A percentile compares a stretch with the other conserved stretches of the same genome.
phyloP scores from a whole-genome alignment of 805 yeast genomes.

The Dipodascopsis uninucleata region DNA sequence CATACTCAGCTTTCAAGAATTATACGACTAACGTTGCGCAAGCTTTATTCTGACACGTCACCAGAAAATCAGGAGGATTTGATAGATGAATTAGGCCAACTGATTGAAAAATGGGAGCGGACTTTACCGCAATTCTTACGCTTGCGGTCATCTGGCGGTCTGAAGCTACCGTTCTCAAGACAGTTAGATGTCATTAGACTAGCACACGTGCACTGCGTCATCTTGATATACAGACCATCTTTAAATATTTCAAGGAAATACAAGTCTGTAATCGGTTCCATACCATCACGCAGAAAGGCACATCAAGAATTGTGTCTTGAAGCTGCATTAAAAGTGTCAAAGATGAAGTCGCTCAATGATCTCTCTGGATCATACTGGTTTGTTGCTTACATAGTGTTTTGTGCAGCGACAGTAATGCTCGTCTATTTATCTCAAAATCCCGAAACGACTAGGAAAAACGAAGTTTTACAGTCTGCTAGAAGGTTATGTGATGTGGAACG shows the following conservation, averaged over 20 bases:
- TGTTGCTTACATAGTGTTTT: neutral
- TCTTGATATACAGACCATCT: neutral
- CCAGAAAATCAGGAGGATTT: neutral
- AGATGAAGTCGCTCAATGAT: too few relatives aligned
- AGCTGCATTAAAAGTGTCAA: neutral
- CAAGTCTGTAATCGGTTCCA: neutral
- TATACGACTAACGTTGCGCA: neutral
- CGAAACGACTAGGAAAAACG: neutral
- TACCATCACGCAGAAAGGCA: neutral
- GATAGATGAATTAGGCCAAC: neutral
- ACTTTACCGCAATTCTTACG: neutral
- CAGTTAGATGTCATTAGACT: neutral
- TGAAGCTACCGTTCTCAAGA: neutral
- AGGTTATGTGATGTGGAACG: neutral
- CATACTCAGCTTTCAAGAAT: neutral
- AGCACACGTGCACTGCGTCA: neutral
- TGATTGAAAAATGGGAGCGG: neutral
- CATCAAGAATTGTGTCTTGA: neutral
- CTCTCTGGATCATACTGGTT: neutral
- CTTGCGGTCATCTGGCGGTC: neutral
- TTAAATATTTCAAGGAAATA: neutral
- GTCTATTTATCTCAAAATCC: neutral
- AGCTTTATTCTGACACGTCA: neutral
- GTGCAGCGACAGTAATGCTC: neutral
- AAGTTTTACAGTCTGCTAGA: neutral